Percentiles rank a stretch among this genome's conserved stretches.
phyloP scores from a whole-genome alignment of 2,329 filamentous ascomycete species.

The Penicillium sp. region DNA sequence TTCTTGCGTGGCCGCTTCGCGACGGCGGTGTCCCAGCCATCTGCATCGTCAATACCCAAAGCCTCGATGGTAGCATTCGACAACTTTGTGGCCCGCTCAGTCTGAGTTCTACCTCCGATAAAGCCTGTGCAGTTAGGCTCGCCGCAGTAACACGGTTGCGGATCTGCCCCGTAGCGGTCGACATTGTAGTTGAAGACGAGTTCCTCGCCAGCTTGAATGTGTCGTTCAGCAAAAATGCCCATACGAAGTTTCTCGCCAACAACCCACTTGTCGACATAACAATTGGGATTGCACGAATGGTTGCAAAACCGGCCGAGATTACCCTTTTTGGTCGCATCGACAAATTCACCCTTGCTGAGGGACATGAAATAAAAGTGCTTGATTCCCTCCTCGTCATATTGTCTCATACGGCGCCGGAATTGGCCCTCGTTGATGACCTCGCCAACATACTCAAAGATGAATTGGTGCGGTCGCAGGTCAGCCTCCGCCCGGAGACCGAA shows the following conservation, averaged over 20 bases:
- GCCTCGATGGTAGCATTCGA: constrained; percentile 85
- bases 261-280: constrained; percentile 99
- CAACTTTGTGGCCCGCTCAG: constrained; percentile 84
- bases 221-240: constrained; percentile 90
- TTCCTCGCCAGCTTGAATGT: constrained; percentile 84
- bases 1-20: constrained; percentile 88
- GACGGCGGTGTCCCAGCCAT: constrained; percentile 83
- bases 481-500: constrained; percentile 78
- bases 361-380: constrained; percentile 99
- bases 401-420: constrained; percentile 79
- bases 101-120: constrained; percentile 96
- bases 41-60: constrained; percentile 83
- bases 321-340: constrained; percentile 92
- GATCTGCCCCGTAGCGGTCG: constrained; percentile 91
- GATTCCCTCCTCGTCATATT: constrained; percentile 92
- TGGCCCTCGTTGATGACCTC: constrained; percentile 91
- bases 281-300: constrained; percentile 97
- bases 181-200: constrained; percentile 99
- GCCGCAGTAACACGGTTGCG: constrained; percentile 91
- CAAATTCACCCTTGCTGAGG: constrained; percentile 87
- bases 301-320: constrained; percentile 97
- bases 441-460: constrained; percentile 96
- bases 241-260: constrained; percentile 94
- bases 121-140: constrained; percentile 92
- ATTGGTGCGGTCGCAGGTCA: constrained; percentile 71